Percentiles rank a stretch among this genome's conserved stretches.
Conservation (phyloP, 441 rosid species). For the Euphorbia corollata region DNA sequence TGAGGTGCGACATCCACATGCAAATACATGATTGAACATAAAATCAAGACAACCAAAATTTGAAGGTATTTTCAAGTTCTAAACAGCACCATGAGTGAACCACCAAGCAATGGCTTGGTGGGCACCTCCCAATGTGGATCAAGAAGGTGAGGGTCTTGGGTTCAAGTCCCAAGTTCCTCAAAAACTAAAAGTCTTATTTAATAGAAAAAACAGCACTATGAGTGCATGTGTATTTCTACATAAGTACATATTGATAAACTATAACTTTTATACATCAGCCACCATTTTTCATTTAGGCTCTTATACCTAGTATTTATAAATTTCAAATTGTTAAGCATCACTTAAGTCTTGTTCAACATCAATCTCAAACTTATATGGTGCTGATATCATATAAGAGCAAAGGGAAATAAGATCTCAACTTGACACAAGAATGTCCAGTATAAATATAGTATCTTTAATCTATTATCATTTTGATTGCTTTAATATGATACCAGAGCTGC, state of each 20-base stretch:
- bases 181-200: too few species aligned
- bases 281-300: neutral
- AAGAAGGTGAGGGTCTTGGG: too few species aligned
- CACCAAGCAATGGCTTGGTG: too few species aligned
- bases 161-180: too few species aligned
- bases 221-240: too few species aligned
- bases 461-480: slow-evolving; percentile 2
- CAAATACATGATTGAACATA: neutral
- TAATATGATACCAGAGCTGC: slow-evolving; percentile 26
- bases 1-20: neutral
- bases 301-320: neutral
- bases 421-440: neutral
- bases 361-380: slow-evolving; percentile 2
- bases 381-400: neutral
- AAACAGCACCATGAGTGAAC: neutral
- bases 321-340: neutral
- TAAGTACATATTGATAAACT: neutral
- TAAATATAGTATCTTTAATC: neutral
- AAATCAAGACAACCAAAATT: neutral
- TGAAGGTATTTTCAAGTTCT: slow-evolving; percentile 5
- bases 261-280: neutral
- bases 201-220: too few species aligned
- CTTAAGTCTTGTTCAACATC: neutral
- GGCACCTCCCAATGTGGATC: neutral
- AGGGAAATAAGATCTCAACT: neutral